phyloP scores from a whole-genome alignment of 1,284 basidiomycete genomes.

The Abortiporus biennis region DNA sequence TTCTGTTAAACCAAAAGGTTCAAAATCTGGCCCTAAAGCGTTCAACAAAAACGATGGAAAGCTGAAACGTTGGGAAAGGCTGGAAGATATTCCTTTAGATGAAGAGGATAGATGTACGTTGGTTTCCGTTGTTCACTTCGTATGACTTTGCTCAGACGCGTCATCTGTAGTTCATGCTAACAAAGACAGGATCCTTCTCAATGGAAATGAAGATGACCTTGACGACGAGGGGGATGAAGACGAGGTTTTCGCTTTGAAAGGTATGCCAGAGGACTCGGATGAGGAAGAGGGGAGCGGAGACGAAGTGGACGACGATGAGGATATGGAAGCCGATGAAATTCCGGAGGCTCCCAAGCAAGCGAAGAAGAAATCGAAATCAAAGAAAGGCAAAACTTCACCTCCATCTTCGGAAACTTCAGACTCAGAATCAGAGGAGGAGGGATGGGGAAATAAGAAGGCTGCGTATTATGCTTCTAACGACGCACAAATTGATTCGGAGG shows the following conservation, averaged over 20 bases:
- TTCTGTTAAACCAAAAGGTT: slow-evolving; percentile 18
- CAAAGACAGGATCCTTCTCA: slow-evolving; percentile 76
- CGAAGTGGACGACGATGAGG: slow-evolving; percentile 34
- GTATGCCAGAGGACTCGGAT: slow-evolving; percentile 31
- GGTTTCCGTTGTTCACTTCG: background rate
- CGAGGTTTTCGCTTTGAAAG: slow-evolving; percentile 67
- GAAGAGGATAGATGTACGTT: slow-evolving; percentile 21
- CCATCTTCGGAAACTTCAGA: slow-evolving; percentile 28
- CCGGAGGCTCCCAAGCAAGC: slow-evolving; percentile 24
- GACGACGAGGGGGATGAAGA: slow-evolving; percentile 53
- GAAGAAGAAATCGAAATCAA: slow-evolving; percentile 34
- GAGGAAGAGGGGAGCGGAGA: slow-evolving; percentile 45
- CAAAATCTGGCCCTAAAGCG: slow-evolving; percentile 34
- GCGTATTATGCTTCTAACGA: slow-evolving; percentile 87
- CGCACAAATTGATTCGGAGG: slow-evolving; percentile 72
- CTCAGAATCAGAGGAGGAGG: slow-evolving; percentile 58
- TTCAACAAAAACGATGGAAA: slow-evolving; percentile 43
- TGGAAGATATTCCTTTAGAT: slow-evolving; percentile 55
- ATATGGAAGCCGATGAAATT: slow-evolving; percentile 34
- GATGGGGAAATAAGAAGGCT: slow-evolving; percentile 74
- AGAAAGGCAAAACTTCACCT: slow-evolving; percentile 13
- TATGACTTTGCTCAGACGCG: background rate
- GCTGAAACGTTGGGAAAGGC: slow-evolving; percentile 58
- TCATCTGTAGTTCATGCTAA: slow-evolving; percentile 51
- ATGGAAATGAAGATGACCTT: slow-evolving; percentile 40